Evolutionary conservation across 2,329 filamentous ascomycete genomes (phyloP).

Genomic region (Coniella vitis): DNA sequence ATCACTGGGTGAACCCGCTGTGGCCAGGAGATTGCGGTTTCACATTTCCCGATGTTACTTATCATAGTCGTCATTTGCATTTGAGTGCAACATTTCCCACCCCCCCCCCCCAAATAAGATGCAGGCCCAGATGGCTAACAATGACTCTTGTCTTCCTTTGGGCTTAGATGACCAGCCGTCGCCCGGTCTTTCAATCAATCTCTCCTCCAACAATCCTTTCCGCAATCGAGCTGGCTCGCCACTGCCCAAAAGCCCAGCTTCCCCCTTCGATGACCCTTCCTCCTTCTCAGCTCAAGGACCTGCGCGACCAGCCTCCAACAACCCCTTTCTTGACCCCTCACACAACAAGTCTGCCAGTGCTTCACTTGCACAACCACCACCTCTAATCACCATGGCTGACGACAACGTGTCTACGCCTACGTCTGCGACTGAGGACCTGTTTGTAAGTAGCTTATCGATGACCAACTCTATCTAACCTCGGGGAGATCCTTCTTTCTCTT

Average conservation of each 20-base stretch:
- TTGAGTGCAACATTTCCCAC: conserved; percentile 31
- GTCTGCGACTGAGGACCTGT: conserved; percentile 62
- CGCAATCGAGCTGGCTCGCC: conserved; percentile 66
- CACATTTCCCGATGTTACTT: conserved; percentile 36
- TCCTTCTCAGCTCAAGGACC: conserved; percentile 21
- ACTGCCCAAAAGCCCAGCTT: conserved; percentile 36
- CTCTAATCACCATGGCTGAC: conserved; percentile 42
- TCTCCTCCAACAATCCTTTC: conserved; percentile 78
- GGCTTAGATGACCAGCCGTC: conserved; percentile 38
- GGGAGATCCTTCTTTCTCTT: too few species aligned
- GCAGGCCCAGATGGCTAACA: neutral
- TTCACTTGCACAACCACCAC: conserved; percentile 30
- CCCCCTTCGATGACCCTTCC: conserved; percentile 54
- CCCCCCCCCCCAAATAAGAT: conserved; percentile 14
- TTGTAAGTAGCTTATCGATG: conserved; percentile 52
- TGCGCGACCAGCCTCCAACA: conserved; percentile 58
- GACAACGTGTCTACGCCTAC: conserved; percentile 37
- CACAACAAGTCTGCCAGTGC: conserved; percentile 23
- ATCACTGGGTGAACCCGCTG: conserved; percentile 31
- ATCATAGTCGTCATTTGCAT: conserved; percentile 32
- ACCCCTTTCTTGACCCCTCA: conserved; percentile 65
- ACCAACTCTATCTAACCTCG: too few species aligned
- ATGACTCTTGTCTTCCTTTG: conserved; percentile 20
- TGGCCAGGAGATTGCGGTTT: conserved; percentile 41
- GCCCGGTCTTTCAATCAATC: conserved; percentile 54